Evolutionary conservation across 2,329 filamentous ascomycete species (phyloP).

Genomic region (Apiospora rasikravindrae): DNA sequence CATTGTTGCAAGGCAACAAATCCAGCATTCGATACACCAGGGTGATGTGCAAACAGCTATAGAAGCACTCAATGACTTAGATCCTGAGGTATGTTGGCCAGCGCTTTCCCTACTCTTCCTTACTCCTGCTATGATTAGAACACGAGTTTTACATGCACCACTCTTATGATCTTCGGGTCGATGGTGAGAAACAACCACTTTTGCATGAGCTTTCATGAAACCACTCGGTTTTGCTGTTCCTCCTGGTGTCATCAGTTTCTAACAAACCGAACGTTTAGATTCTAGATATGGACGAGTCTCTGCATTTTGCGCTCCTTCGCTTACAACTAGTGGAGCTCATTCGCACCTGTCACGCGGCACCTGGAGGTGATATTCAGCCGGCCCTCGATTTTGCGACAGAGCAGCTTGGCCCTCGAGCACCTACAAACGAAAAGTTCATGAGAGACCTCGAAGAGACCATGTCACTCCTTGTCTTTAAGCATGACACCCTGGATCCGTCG

Average conservation of each 20-base stretch:
- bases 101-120: neutral
- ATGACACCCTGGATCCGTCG: conserved; percentile 77
- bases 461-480: conserved; percentile 86
- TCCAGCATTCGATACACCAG: conserved; percentile 82
- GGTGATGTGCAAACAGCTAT: conserved; percentile 89
- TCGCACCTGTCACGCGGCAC: conserved; percentile 69
- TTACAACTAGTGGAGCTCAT: conserved; percentile 96
- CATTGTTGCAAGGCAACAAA: conserved; percentile 80
- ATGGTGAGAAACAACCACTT: conserved; percentile 88
- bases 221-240: neutral
- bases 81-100: conserved; percentile 77
- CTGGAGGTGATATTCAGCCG: conserved; percentile 74
- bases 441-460: conserved; percentile 91
- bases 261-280: conserved; percentile 62
- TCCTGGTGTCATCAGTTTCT: neutral
- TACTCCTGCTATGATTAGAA: conserved; percentile 83
- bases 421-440: conserved; percentile 80
- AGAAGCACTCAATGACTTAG: conserved; percentile 84
- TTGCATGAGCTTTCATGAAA: conserved; percentile 65
- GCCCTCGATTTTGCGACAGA: conserved; percentile 87
- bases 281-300: conserved; percentile 77
- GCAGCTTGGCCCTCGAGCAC: conserved; percentile 85
- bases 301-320: conserved; percentile 89
- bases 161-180: conserved; percentile 87
- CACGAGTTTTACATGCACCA: conserved; percentile 97